Percentiles rank a stretch among this genome's conserved stretches.
These are phyloP conservation scores for Dispira parvispora DNA, from an alignment of 192 early-diverging fungal species.

Conservation along the genomic window DNA sequence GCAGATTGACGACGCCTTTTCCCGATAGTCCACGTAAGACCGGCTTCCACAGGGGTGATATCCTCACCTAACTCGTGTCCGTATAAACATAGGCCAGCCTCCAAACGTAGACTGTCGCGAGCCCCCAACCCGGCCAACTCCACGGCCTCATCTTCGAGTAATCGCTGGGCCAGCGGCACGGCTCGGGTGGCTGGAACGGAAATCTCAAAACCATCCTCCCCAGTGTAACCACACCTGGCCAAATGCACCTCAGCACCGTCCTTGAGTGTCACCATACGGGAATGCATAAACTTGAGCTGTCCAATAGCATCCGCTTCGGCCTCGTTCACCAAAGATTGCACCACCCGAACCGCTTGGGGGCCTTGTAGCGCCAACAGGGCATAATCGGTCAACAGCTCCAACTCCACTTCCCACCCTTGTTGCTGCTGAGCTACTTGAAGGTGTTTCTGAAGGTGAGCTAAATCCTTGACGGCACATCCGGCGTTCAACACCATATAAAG, in stretches of 20 bases:
- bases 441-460: conserved; percentile 69
- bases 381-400: conserved; percentile 72
- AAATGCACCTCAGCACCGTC: conserved; percentile 69
- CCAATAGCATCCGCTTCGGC: conserved; percentile 23
- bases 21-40: conserved; percentile 89
- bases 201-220: conserved; percentile 99
- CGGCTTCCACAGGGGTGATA: conserved; percentile 83
- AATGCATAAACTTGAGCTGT: conserved; percentile 84
- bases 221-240: conserved; percentile 94
- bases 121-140: conserved; percentile 89
- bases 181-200: conserved; percentile 64
- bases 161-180: conserved; percentile 42
- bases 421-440: conserved; percentile 57
- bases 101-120: conserved; percentile 85
- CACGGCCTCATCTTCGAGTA: conserved; percentile 55
- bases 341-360: conserved; percentile 58
- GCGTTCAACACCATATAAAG: conserved; percentile 94
- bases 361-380: conserved; percentile 88
- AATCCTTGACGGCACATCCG: conserved; percentile 91
- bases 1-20: conserved; percentile 53
- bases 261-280: conserved; percentile 41
- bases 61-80: conserved; percentile 90
- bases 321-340: conserved; percentile 37
- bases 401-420: conserved; percentile 77
- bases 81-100: conserved; percentile 95